These are phyloP conservation scores for Cutaneotrichosporon dermatis DNA, from an alignment of 1,284 basidiomycete species.

Conservation along the genomic window DNA sequence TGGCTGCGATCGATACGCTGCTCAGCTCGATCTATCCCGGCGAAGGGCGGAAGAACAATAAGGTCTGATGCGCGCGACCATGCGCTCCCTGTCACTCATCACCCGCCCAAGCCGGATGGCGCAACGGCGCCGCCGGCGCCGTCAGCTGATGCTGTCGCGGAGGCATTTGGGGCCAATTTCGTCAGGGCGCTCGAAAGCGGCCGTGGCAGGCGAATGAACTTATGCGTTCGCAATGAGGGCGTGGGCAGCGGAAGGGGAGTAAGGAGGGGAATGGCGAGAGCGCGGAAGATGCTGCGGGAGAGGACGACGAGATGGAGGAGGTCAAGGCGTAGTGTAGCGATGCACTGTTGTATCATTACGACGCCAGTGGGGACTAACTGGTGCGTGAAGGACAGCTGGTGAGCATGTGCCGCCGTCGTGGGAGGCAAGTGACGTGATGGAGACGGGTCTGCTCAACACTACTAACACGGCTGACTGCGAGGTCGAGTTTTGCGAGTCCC, in stretches of 20 bases:
- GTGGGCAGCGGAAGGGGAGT: too few species aligned
- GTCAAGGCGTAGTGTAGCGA: slow-evolving; percentile 1
- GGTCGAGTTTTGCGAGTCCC: too few species aligned
- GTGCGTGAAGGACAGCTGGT: too few species aligned
- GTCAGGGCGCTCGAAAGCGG: slow-evolving; percentile 32
- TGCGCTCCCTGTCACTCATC: slow-evolving; percentile 19
- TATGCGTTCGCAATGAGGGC: slow-evolving; percentile 17
- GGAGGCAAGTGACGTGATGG: too few species aligned
- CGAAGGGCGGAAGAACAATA: slow-evolving; percentile 27
- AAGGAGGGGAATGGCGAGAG: neutral
- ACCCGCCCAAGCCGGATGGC: slow-evolving; percentile 23
- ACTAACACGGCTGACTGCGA: too few species aligned
- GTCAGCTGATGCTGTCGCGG: slow-evolving; percentile 16
- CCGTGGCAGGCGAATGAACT: slow-evolving; percentile 35
- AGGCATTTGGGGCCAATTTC: slow-evolving; percentile 30
- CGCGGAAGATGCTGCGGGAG: neutral
- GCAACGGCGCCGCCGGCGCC: slow-evolving; percentile 16
- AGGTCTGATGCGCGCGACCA: slow-evolving; percentile 33
- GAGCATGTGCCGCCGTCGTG: too few species aligned
- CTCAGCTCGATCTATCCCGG: slow-evolving; percentile 33
- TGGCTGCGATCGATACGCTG: slow-evolving; percentile 31
- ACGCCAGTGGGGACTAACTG: too few species aligned
- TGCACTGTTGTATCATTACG: slow-evolving; percentile 2
- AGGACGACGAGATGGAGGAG: slow-evolving; percentile 12
- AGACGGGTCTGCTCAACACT: too few species aligned